Conservation (phyloP, 257 asterid species). For the Nyctanthes arbortristis region DNA sequence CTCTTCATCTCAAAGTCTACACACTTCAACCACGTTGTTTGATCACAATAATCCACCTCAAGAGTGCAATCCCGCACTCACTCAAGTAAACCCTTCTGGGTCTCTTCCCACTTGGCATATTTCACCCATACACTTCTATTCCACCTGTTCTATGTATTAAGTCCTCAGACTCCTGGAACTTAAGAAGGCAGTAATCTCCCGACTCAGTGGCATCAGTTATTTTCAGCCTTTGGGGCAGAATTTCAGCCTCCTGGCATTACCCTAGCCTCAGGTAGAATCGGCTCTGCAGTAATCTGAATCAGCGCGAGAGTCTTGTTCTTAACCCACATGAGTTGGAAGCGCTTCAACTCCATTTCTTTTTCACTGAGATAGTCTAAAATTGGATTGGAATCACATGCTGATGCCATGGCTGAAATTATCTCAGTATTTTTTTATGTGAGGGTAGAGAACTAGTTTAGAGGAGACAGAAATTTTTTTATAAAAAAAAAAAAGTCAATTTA, state of each 20-base stretch:
- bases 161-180: constrained; percentile 73
- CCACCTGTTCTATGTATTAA: constrained; percentile 73
- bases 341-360: constrained; percentile 74
- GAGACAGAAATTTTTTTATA: too few relatives aligned
- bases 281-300: constrained; percentile 83
- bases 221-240: constrained; percentile 84
- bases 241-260: constrained; percentile 82
- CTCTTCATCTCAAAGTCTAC: too few relatives aligned
- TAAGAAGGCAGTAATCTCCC: constrained; percentile 74
- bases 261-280: constrained; percentile 83
- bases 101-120: constrained; percentile 90
- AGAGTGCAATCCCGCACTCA: constrained; percentile 88
- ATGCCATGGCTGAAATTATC: constrained; percentile 40
- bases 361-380: constrained; percentile 60
- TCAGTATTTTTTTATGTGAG: too few relatives aligned
- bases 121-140: constrained; percentile 88
- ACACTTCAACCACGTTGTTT: constrained; percentile 80
- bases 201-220: constrained; percentile 74
- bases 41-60: constrained; percentile 78
- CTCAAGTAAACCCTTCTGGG: constrained; percentile 79
- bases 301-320: constrained; percentile 85
- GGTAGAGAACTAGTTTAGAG: too few relatives aligned
- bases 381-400: constrained; percentile 56
- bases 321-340: constrained; percentile 73
- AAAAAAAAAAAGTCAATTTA: too few relatives aligned